Base-by-base conservation (phyloP, 345 rosid genomes). In the Hibiscus mutabilis region DNA sequence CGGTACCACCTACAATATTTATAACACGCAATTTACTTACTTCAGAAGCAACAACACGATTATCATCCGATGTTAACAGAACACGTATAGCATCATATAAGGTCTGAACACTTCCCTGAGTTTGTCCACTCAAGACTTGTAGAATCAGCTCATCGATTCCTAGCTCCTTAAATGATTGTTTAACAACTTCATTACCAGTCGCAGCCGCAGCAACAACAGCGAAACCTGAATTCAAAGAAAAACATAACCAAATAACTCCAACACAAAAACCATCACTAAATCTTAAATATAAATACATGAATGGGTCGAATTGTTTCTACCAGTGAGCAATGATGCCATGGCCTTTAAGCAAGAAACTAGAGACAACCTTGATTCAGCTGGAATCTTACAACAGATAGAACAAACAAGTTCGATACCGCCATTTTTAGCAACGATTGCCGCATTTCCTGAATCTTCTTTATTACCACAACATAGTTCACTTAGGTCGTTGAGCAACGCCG, bases 41-140 rank as follows among this genome's bases (percentile, higher is more conserved):
- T 85, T 95, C 87, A 47, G 97, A 92, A 80, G 99, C 99, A 80
- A 89, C 89, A 35, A 90, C 99, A 35, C 97, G 97, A 80, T 81
- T 81, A 67, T 95, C 99, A 84, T 92, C 98, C 22, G 98, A 86
- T 0, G 97, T 89, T 73, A 90, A 85, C 71, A 95, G 70, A 80
- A 83, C 87, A 66, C 86, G 82, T 64, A 95, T 86, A 19, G 97
- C 87, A 63, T 95, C 94, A 53, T 92, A 95, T 76, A 92, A 16
- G 80, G 83, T 79, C 70, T 73, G 78, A 74, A 86, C 71, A 14
- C 78, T 72, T 42, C 72, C 78, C 73, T 80, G 82, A 76, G 76
- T 76, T 76, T 80, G 78, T 69, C 63, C 58, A 53, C 66, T 84
- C 70, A 95, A 73, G 31, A 85, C 83, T 83, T 86, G 81, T 77